Evolutionary conservation across 768 basidiomycete genomes (phyloP), one percentile per base, ranked within the genome.

Genomic region (Lactarius tabidus): DNA sequence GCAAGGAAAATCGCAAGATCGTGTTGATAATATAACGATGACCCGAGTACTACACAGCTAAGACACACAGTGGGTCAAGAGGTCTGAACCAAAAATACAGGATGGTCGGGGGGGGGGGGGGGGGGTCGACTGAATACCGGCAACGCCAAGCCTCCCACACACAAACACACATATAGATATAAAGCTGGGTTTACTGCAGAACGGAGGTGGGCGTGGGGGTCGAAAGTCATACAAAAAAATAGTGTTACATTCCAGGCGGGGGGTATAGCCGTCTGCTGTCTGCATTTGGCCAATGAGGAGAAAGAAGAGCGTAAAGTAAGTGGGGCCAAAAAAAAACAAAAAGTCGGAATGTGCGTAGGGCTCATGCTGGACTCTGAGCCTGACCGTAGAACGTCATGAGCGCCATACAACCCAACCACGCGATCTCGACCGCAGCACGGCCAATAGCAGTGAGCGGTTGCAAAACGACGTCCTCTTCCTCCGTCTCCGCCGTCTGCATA

Each of bases 391-490:
- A 81, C 72, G 79, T 79, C 36, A 77, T 79, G 61, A 84, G 74
- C 8, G 83, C 80, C 66, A 84, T 77, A 68, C 82, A 81, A 0
- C 82, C 84, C 2, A 83, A 74, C 83, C 84, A 84, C 29, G 79
- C 79, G 77, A 84, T 80, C 73, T 84, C 82, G 45, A 84, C 78
- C 17, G 75, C 81, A 7, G 83, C 82, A 56, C 77, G 74, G 10
- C 82, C 82, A 55, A 84, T 78, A 2, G 81, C 75, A 10, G 79
- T 84, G 56, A 82, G 62, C 38, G 80, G 73, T 41, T 81, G 77
- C 9, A 76, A 73, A 56, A 84, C 82, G 57, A 75, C 75, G 53
- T 76, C 77, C 10, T 78, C 77, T 60, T 77, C 80, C 55, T 82
- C 82, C 10, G 77, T 74, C 38, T 77, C 77, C 53, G 78, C 77